A percentile compares a stretch with the other conserved stretches of the same genome.
Conservation (phyloP, 495 filamentous ascomycete genomes). For the Hyaloscypha variabilis region DNA sequence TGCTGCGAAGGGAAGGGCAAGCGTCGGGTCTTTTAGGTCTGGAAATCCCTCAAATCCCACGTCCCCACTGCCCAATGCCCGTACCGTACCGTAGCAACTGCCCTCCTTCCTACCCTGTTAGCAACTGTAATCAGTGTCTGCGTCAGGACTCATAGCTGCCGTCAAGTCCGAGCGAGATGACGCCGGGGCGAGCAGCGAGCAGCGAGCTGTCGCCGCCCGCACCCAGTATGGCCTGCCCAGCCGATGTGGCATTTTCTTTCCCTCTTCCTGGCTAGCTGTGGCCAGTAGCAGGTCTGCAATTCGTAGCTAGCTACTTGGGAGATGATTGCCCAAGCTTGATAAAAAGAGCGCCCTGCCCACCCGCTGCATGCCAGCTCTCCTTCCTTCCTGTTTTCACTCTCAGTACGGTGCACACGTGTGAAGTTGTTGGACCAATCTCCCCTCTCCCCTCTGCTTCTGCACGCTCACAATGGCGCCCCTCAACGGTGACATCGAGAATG, state of each 20-base stretch:
- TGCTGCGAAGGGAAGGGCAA: not conserved
- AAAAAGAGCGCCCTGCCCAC: not conserved
- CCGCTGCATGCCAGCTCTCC: not conserved
- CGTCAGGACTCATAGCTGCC: too few relatives aligned
- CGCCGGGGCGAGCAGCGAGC: not conserved
- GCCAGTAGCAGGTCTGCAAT: not conserved
- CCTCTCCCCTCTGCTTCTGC: conserved; percentile 7
- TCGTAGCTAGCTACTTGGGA: conserved; percentile 1
- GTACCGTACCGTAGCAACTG: not conserved
- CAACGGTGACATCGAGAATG: conserved; percentile 29
- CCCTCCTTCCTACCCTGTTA: conserved; percentile 2
- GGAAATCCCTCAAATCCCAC: conserved; percentile 21
- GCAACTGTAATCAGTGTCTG: too few relatives aligned
- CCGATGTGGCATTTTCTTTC: conserved; percentile 1
- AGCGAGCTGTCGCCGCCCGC: not conserved
- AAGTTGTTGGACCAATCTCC: conserved; percentile 1
- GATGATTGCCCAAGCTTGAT: not conserved
- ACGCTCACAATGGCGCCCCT: conserved; percentile 22
- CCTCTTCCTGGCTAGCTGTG: not conserved
- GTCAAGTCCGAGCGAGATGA: conserved; percentile 15
- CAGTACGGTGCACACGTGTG: not conserved
- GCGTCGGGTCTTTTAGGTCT: not conserved
- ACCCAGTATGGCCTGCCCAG: too few relatives aligned
- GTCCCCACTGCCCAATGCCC: too few relatives aligned
- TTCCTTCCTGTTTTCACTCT: not conserved